Conservation (phyloP, 192 early-diverging fungal genomes). For the Pilobolus umbonatus region DNA sequence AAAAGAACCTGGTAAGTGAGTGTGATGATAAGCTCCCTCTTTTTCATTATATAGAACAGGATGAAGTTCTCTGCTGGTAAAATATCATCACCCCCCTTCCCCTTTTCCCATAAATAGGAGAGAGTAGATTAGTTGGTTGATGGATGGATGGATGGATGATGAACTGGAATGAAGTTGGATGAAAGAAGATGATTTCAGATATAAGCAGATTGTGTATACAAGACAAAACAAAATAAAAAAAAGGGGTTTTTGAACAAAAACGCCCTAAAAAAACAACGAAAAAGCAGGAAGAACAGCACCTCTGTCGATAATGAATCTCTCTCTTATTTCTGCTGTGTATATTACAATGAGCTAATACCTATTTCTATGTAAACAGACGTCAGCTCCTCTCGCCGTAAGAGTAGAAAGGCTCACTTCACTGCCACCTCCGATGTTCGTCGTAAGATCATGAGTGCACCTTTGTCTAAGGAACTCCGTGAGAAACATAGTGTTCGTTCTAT, state of each 20-base stretch:
- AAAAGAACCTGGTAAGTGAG: too few relatives aligned
- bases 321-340: too few relatives aligned
- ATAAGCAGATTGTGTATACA: too few relatives aligned
- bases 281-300: too few relatives aligned
- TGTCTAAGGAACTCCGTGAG: conserved; percentile 98
- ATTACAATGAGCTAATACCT: too few relatives aligned
- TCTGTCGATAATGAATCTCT: too few relatives aligned
- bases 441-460: conserved; percentile 93
- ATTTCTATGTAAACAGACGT: conserved; percentile 59
- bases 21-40: conserved; percentile 2
- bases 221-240: neutral
- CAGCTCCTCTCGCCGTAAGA: conserved; percentile 88
- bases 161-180: too few relatives aligned
- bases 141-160: too few relatives aligned
- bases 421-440: conserved; percentile 92
- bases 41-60: conserved; percentile 4
- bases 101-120: too few relatives aligned
- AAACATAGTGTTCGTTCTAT: conserved; percentile 95
- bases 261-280: too few relatives aligned
- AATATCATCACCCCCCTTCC: neutral
- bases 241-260: neutral
- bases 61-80: conserved; percentile 5
- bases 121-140: too few relatives aligned
- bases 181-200: too few relatives aligned
- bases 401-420: conserved; percentile 98